These are phyloP conservation scores for Aspergillus melleus DNA, from an alignment of 2,329 filamentous ascomycete genomes.

Conservation along the genomic window DNA sequence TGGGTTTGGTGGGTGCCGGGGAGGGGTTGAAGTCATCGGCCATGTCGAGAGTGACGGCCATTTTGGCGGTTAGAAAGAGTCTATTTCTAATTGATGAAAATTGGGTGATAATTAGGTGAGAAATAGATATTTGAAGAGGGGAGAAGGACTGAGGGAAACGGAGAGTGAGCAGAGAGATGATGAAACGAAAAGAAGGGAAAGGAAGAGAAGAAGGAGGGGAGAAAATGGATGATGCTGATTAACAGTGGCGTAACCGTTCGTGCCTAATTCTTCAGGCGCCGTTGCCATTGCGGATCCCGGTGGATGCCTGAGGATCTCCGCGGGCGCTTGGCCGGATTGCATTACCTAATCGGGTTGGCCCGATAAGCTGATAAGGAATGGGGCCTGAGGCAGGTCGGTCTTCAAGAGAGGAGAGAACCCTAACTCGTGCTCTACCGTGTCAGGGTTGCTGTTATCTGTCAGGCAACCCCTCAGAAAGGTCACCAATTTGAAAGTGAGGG, in stretches of 20 bases:
- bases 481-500: no score
- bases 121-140: background rate
- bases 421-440: no score
- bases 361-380: background rate
- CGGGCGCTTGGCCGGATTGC: no score
- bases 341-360: background rate
- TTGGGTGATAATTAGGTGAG: background rate
- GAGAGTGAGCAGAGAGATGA: background rate
- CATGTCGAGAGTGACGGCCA: constrained; percentile 10
- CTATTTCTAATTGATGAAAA: background rate
- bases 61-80: background rate
- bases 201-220: background rate
- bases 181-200: background rate
- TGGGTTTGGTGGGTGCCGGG: background rate
- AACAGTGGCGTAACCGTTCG: background rate
- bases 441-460: no score
- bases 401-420: no score
- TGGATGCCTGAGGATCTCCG: background rate
- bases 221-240: background rate
- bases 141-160: background rate
- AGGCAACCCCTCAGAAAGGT: no score
- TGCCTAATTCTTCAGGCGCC: background rate
- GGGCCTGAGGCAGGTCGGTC: background rate
- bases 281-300: background rate
- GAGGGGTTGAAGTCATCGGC: constrained; percentile 35